Percentiles rank a stretch among this genome's conserved stretches.
Conservation (phyloP, 208 protist genomes). For the Tritrichomonas foetus region DNA sequence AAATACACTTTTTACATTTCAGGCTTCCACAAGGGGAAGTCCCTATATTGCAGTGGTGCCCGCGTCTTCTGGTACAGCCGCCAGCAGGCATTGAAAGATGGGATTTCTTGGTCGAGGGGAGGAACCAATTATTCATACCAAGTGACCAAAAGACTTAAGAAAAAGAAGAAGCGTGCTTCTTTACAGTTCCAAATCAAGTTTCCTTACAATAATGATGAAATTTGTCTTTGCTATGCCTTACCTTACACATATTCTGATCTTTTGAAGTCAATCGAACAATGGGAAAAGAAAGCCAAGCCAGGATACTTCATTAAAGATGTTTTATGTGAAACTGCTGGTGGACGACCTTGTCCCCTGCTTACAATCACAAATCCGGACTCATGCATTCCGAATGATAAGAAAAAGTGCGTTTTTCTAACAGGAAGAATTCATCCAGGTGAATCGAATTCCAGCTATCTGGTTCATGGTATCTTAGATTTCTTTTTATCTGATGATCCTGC, state of each 20-base stretch:
- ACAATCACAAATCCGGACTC: neutral
- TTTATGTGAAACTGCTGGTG: neutral
- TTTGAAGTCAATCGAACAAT: neutral
- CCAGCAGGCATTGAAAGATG: neutral
- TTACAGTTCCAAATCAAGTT: slow-evolving; percentile 77
- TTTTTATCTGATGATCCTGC: neutral
- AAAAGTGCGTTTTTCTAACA: slow-evolving; percentile 68
- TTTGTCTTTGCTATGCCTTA: slow-evolving; percentile 84
- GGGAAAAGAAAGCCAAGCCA: neutral
- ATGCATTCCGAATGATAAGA: neutral
- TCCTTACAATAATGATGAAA: slow-evolving; percentile 63
- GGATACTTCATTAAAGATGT: neutral
- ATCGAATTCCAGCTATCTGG: slow-evolving; percentile 82
- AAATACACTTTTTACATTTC: slow-evolving; percentile 27
- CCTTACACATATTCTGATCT: slow-evolving; percentile 88
- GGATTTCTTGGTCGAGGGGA: neutral
- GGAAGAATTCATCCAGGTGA: slow-evolving; percentile 93
- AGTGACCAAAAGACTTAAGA: neutral
- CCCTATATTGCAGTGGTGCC: neutral
- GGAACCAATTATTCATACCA: neutral
- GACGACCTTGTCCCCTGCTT: neutral
- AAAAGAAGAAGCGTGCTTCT: slow-evolving; percentile 53
- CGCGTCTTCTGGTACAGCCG: neutral
- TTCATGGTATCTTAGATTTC: slow-evolving; percentile 67
- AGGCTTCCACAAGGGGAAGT: neutral